phyloP scores from a whole-genome alignment of 306 rosid species.

The Urtica urens region DNA sequence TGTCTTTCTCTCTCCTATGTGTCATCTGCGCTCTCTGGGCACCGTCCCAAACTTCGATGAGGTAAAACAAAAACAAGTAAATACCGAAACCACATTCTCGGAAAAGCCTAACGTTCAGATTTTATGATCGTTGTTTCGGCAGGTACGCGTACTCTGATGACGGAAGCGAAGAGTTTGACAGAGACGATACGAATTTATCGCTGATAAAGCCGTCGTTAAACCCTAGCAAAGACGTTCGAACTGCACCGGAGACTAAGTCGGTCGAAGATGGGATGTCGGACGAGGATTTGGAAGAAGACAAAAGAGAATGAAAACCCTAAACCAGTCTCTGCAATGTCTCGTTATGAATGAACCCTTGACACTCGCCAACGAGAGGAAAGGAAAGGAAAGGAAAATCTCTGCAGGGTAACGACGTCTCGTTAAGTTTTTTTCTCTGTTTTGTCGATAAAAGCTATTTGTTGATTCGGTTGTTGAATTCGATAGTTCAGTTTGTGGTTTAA shows the following conservation, averaged over 20 bases:
- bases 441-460: constrained; percentile 6
- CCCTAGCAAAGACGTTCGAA: constrained; percentile 50
- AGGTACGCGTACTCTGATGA: constrained; percentile 76
- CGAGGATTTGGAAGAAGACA: constrained; percentile 77
- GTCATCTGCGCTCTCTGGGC: constrained; percentile 89
- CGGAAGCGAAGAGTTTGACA: constrained; percentile 68
- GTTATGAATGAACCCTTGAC: constrained; percentile 10
- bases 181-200: constrained; percentile 58
- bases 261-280: constrained; percentile 30
- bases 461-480: constrained; percentile 11
- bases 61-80: constrained; percentile 42
- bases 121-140: constrained; percentile 9
- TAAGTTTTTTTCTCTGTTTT: not conserved
- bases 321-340: constrained; percentile 13
- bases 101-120: too few species aligned
- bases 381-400: constrained; percentile 3
- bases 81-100: too few species aligned
- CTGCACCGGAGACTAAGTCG: constrained; percentile 35
- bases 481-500: too few species aligned
- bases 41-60: constrained; percentile 78
- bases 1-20: constrained; percentile 68
- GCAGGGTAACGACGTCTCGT: constrained; percentile 1
- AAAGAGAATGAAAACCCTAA: constrained; percentile 51
- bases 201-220: constrained; percentile 73
- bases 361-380: not conserved